Evolutionary conservation across 805 yeast species (phyloP).

Genomic region (Barnettozyma salicaria): DNA sequence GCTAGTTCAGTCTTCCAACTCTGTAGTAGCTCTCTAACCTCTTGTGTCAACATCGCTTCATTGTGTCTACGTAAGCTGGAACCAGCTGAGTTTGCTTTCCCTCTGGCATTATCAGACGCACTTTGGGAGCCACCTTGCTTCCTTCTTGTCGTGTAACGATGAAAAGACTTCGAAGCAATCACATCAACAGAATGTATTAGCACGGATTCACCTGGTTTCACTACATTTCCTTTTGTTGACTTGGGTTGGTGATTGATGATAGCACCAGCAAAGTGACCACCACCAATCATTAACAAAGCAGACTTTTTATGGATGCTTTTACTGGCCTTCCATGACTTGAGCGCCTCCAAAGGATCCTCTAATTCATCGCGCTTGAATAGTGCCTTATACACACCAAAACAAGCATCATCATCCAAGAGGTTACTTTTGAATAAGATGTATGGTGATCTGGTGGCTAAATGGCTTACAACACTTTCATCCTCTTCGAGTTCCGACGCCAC

Average conservation of each 20-base stretch:
- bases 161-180: slow-evolving; percentile 78
- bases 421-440: slow-evolving; percentile 51
- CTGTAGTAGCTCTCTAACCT: slow-evolving; percentile 61
- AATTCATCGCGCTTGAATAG: slow-evolving; percentile 42
- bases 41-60: slow-evolving; percentile 75
- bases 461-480: slow-evolving; percentile 36
- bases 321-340: slow-evolving; percentile 34
- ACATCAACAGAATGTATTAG: slow-evolving; percentile 60
- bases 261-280: slow-evolving; percentile 98
- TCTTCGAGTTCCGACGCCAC: slow-evolving; percentile 14
- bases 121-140: slow-evolving; percentile 98
- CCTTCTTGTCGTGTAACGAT: slow-evolving; percentile 90
- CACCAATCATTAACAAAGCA: slow-evolving; percentile 89
- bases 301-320: slow-evolving; percentile 37
- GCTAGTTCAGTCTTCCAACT: slow-evolving; percentile 59
- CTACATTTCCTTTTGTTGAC: slow-evolving; percentile 50
- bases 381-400: slow-evolving; percentile 64
- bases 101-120: slow-evolving; percentile 85
- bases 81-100: slow-evolving; percentile 96
- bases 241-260: slow-evolving; percentile 68
- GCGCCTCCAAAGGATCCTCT: slow-evolving; percentile 42
- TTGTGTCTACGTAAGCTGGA: slow-evolving; percentile 83
- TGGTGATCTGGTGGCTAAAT: slow-evolving; percentile 67
- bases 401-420: slow-evolving; percentile 37
- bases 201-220: slow-evolving; percentile 40